Base-by-base conservation (phyloP, 1,284 basidiomycete species). In the Marasmius fiardii region DNA sequence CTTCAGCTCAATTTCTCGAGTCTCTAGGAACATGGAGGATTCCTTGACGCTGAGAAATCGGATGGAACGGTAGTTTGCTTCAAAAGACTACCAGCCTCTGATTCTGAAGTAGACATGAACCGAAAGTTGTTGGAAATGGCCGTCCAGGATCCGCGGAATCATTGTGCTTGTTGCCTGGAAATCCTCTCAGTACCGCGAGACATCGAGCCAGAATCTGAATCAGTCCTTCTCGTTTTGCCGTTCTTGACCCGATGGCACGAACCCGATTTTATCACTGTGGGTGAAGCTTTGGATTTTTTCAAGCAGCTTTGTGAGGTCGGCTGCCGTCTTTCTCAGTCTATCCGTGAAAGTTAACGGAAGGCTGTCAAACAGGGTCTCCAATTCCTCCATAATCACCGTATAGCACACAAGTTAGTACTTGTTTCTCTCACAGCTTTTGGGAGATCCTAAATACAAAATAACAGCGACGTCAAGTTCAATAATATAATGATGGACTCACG, bases 401-500 rank as follows among this genome's bases (percentile, higher is more conserved):
- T 72, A 8, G 68, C 66, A 1, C 71, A 73, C 44, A 58, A 65
- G 70, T 70, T 23, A 4, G 61, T 34, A 1, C 33, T 18, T 20
- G 35, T 11, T 21, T 28, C 34, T 28, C 16, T 20, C 53, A 58
- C 14, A 8, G 20, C 18, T 21, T 23, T 23, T 10, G 14, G 28
- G 3, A 47, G 23, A 6, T 31, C 28, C 23, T 43, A 1, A 21
- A n/a, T 44, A 39, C 41, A 26, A n/a, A 41, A 28, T 1, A 39
- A 16, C 41, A 76, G 74, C 1, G 75, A 76, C 43, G 65, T 66
- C 51, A 65, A 64, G 53, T 20, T 34, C 6, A 23, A 53, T 10
- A 77, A 77, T 47, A 65, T 74, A 26, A 74, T 75, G 73, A 62
- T 75, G 53, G 71, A 74, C 48, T 64, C 71, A 0, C 55, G 10